A percentile compares a stretch with the other conserved stretches of the same genome.
phyloP scores from a whole-genome alignment of 768 basidiomycete genomes.

The Boletus rubroflammeus region DNA sequence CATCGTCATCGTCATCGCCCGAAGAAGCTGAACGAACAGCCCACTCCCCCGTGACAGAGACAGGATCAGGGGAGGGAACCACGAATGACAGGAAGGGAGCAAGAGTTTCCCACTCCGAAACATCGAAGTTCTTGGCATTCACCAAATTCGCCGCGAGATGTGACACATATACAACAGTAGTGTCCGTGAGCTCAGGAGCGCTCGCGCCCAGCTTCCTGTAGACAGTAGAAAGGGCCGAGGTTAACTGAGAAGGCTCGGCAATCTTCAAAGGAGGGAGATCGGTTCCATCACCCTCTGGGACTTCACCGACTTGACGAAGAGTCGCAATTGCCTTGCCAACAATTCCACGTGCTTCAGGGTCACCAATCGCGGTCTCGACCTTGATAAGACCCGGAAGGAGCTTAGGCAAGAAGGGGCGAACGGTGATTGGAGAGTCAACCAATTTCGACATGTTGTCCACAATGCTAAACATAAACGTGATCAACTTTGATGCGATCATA shows the following conservation, averaged over 20 bases:
- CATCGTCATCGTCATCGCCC: slow-evolving; percentile 63
- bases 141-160: slow-evolving; percentile 82
- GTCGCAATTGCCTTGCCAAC: slow-evolving; percentile 90
- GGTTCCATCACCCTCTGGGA: slow-evolving; percentile 83
- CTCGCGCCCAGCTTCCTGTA: slow-evolving; percentile 81
- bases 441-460: slow-evolving; percentile 99
- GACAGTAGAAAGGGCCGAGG: slow-evolving; percentile 62
- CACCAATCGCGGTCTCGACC: slow-evolving; percentile 91
- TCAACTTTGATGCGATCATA: slow-evolving; percentile 16
- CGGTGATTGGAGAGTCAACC: slow-evolving; percentile 91
- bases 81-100: slow-evolving; percentile 72
- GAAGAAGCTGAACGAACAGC: slow-evolving; percentile 86
- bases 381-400: slow-evolving; percentile 94
- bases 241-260: slow-evolving; percentile 65
- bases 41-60: slow-evolving; percentile 75
- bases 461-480: slow-evolving; percentile 51
- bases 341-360: slow-evolving; percentile 95
- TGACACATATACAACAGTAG: slow-evolving; percentile 65
- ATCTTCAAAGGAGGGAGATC: slow-evolving; percentile 83
- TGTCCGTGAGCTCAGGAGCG: slow-evolving; percentile 54
- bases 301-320: slow-evolving; percentile 91
- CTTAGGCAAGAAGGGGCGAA: slow-evolving; percentile 95
- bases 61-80: slow-evolving; percentile 59
- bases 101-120: slow-evolving; percentile 81
- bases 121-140: slow-evolving; percentile 89